A percentile compares a stretch with the other conserved stretches of the same genome.
These are phyloP conservation scores for Aspergillus ochraceoroseus DNA, from an alignment of 2,329 filamentous ascomycete species.

Conservation along the genomic window DNA sequence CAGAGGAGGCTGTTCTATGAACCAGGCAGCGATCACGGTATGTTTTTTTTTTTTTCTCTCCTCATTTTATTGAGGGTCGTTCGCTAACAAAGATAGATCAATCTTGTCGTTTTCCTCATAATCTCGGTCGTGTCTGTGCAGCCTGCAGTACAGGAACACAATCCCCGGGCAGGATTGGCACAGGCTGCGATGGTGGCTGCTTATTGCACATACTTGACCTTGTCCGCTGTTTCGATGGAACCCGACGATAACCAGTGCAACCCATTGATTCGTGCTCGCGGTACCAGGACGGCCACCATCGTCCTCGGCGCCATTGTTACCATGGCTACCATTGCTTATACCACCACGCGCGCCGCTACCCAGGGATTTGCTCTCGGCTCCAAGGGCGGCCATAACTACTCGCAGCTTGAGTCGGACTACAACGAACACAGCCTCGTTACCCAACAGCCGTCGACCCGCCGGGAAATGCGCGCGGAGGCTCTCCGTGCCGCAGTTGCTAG, in stretches of 20 bases:
- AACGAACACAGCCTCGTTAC: constrained; percentile 81
- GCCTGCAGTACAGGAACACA: constrained; percentile 81
- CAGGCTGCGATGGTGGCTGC: constrained; percentile 95
- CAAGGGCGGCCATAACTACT: constrained; percentile 51
- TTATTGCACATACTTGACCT: constrained; percentile 97
- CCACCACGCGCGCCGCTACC: constrained; percentile 90
- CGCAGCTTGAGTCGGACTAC: constrained; percentile 61
- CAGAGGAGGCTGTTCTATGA: constrained; percentile 76
- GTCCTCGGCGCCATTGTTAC: constrained; percentile 92
- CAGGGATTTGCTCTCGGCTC: constrained; percentile 62
- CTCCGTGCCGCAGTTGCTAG: constrained; percentile 88
- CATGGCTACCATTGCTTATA: constrained; percentile 95
- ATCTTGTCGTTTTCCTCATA: constrained; percentile 74
- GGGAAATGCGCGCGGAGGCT: constrained; percentile 89
- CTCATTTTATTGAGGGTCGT: constrained; percentile 7
- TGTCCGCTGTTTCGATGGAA: constrained; percentile 98
- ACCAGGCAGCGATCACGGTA: constrained; percentile 85
- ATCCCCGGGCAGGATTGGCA: constrained; percentile 89
- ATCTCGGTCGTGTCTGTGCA: constrained; percentile 85
- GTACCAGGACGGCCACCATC: constrained; percentile 82
- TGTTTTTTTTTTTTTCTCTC: constrained; percentile 23
- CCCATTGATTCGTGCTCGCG: constrained; percentile 75
- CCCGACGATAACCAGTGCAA: constrained; percentile 94
- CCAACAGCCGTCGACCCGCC: constrained; percentile 71
- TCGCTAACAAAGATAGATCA: constrained; percentile 52